Base-by-base conservation (phyloP, 2,329 filamentous ascomycete species). In the Pseudogymnoascus sp. region DNA sequence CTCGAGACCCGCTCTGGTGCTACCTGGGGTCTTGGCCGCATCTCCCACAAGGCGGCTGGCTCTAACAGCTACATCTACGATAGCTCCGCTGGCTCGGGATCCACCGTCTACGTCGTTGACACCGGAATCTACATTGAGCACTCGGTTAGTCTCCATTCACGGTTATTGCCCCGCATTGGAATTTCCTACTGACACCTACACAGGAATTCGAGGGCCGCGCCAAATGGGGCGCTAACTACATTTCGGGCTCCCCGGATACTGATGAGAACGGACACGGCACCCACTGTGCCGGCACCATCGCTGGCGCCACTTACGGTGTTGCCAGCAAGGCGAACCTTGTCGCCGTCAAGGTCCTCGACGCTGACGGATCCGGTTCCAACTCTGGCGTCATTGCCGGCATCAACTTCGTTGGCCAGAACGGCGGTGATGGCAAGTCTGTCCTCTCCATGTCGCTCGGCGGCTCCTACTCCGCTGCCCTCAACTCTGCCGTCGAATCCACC, bases 361-460 rank as follows among this genome's bases (percentile, higher is more conserved):
- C 63, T 4, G 23, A 43, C 16, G 74, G 74, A 61, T 69, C 67
- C 12, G 76, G 76, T 21, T 64, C 70, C 42, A 74, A 63, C 53
- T 70, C 75, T n/a, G 71, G 69, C 31, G 72, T 77, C 42, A 75
- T 77, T 42, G 71, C 69, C 9, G 75, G 75, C 37, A 72, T 76
- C 66, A 68, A 77, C 62, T 77, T 70, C 64, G 73, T 77, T 37
- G 71, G 70, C 21, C 66, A 66, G 12, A 69, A 75, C n/a, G 63
- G 66, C 3, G 9, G 40, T 34, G 70, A 69, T 60, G 49, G 60
- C 23, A 76, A 75, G n/a, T 73, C 81, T 14, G 81, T 84, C 16
- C 77, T 84, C 64, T 82, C 78, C 74, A 80, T 86, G 80, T 84
- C 80, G 21, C 77, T 86, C 1, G 82, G 82, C 11, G 80, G 80